These are phyloP conservation scores for Podaxis pistillaris DNA, from an alignment of 768 basidiomycete species.

Conservation along the genomic window DNA sequence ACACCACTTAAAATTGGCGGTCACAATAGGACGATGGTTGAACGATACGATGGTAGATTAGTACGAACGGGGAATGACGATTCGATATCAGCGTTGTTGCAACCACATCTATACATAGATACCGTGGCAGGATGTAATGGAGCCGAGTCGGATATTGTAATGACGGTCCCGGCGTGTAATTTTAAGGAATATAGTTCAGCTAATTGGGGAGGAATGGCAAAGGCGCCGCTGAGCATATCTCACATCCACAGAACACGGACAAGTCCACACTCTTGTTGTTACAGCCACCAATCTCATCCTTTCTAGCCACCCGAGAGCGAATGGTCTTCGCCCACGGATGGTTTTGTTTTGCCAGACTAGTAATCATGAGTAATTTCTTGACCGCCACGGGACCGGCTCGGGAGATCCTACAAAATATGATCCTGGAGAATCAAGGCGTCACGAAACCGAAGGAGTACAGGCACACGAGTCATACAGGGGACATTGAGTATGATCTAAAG, in stretches of 20 bases:
- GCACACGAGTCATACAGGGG: background rate
- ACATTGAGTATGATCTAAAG: background rate
- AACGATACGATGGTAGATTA: no score
- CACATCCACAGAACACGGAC: conserved; percentile 25
- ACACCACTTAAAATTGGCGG: no score
- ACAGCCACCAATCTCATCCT: conserved; percentile 30
- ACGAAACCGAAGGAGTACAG: background rate
- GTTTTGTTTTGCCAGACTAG: conserved; percentile 39
- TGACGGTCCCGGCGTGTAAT: no score
- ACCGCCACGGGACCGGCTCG: conserved; percentile 43
- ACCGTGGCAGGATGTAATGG: no score
- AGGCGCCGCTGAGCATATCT: conserved; percentile 17
- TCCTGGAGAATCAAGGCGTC: conserved; percentile 27
- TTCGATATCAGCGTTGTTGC: no score
- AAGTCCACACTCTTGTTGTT: conserved; percentile 25
- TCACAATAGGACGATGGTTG: no score
- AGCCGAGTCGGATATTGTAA: no score
- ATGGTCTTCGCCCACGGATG: conserved; percentile 61
- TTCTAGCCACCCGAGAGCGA: conserved; percentile 29
- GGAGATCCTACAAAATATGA: conserved; percentile 58
- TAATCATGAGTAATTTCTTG: conserved; percentile 46
- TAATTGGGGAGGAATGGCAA: background rate
- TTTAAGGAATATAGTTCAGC: no score
- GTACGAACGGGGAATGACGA: no score
- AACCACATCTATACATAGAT: no score